A percentile compares a stretch with the other conserved stretches of the same genome.
phyloP scores from a whole-genome alignment of 164 flowering plant genomes.

The Litsea cubeba region DNA sequence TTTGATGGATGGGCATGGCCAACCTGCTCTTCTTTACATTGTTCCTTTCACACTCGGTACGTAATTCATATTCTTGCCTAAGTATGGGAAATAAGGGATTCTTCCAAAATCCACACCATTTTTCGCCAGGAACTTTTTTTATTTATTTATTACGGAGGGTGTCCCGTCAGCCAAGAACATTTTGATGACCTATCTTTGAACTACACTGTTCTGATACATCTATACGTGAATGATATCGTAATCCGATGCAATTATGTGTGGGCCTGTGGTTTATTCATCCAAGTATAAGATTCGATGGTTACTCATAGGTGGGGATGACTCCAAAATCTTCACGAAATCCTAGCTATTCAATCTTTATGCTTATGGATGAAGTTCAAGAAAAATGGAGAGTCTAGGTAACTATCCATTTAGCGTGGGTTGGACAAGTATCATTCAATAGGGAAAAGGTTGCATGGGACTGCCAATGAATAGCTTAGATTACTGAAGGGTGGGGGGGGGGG shows the following conservation, averaged over 20 bases:
- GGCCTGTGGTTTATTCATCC: background rate
- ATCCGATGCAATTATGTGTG: background rate
- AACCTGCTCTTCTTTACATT: constrained; percentile 89
- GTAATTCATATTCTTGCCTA: background rate
- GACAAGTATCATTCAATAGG: background rate
- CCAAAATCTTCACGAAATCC: background rate
- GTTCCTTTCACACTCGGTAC: constrained; percentile 88
- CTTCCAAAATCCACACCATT: background rate
- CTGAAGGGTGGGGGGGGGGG: too few species aligned
- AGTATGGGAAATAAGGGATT: background rate
- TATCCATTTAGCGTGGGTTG: too few species aligned
- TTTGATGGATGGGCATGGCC: constrained; percentile 97
- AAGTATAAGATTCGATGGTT: background rate
- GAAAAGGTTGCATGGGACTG: background rate
- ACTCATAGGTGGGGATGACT: background rate
- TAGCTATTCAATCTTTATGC: background rate
- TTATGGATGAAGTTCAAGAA: too few species aligned
- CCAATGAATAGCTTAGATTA: background rate
- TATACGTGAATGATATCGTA: too few species aligned
- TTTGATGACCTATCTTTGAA: too few species aligned
- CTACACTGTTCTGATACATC: too few species aligned
- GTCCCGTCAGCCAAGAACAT: too few species aligned
- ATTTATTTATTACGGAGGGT: too few species aligned
- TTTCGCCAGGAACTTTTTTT: too few species aligned
- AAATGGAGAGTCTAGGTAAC: too few species aligned